These are phyloP conservation scores for Hura crepitans DNA, from an alignment of 441 rosid species.

Conservation along the genomic window DNA sequence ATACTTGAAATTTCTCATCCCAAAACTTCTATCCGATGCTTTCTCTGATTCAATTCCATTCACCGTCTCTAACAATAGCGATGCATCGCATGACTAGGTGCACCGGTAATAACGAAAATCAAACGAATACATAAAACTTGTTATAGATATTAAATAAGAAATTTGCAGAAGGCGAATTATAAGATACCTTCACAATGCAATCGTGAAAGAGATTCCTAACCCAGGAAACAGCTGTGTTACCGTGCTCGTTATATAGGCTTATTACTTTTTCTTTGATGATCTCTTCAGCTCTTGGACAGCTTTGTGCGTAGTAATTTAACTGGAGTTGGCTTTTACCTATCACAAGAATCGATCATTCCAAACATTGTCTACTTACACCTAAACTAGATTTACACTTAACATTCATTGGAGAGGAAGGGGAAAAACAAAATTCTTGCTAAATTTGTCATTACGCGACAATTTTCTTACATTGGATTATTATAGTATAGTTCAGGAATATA, in stretches of 20 bases:
- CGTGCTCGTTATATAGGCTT: conserved; percentile 57
- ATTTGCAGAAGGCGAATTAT: too few species aligned
- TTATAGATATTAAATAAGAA: too few species aligned
- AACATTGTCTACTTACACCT: too few species aligned
- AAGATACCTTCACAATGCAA: conserved; percentile 55
- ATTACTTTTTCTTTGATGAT: conserved; percentile 61
- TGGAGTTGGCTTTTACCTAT: conserved; percentile 57
- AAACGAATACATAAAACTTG: neutral
- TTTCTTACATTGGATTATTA: too few species aligned
- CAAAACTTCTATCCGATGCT: conserved; percentile 54
- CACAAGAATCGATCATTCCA: neutral
- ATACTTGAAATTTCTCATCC: conserved; percentile 89
- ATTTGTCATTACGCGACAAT: too few species aligned
- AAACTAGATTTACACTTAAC: neutral
- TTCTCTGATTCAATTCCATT: conserved; percentile 60
- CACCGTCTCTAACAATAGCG: conserved; percentile 50
- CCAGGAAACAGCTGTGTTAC: conserved; percentile 91
- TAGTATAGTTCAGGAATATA: too few species aligned
- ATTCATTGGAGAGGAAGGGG: too few species aligned
- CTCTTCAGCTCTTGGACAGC: conserved; percentile 77
- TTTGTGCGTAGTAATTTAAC: conserved; percentile 51
- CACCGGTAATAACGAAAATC: neutral
- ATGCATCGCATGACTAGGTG: conserved; percentile 79
- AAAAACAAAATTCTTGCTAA: too few species aligned
- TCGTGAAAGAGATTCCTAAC: conserved; percentile 88